These are phyloP conservation scores for Carex arenaria DNA, from an alignment of 202 grass and related monocot genomes.

Conservation along the genomic window DNA sequence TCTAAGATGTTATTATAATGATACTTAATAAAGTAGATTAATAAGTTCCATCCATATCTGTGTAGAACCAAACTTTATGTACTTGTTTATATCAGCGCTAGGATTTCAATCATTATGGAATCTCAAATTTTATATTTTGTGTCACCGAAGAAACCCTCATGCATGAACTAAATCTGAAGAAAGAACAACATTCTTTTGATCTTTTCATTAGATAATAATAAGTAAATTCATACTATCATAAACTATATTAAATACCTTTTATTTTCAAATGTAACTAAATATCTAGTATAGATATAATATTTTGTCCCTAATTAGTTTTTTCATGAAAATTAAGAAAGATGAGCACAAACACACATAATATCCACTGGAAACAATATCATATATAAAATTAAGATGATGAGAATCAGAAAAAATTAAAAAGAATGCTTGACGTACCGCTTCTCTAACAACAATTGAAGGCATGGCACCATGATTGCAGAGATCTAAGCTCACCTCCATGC, in stretches of 20 bases:
- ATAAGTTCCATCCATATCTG: conserved; percentile 11
- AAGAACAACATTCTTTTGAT: neutral
- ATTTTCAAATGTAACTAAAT: neutral
- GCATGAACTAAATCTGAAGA: neutral
- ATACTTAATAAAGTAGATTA: conserved; percentile 4
- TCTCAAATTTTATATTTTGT: conserved; percentile 11
- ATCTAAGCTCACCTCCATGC: conserved; percentile 85
- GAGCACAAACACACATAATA: neutral
- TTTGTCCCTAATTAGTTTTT: neutral
- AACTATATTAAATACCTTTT: neutral
- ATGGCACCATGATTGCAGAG: conserved; percentile 65
- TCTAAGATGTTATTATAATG: conserved; percentile 7
- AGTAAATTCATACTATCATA: neutral
- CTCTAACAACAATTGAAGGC: conserved; percentile 73
- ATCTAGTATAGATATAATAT: neutral
- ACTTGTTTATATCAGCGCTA: conserved; percentile 17
- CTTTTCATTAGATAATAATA: neutral
- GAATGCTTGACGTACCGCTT: conserved; percentile 44
- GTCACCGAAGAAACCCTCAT: neutral
- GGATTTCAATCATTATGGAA: conserved; percentile 6
- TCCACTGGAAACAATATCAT: neutral
- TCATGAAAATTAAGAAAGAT: neutral
- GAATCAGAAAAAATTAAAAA: neutral
- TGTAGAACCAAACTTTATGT: conserved; percentile 3
- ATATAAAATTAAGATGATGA: neutral